A percentile compares a stretch with the other conserved stretches of the same genome.
Evolutionary conservation across 345 rosid genomes (phyloP).

Genomic region (Leavenworthia alabamica): DNA sequence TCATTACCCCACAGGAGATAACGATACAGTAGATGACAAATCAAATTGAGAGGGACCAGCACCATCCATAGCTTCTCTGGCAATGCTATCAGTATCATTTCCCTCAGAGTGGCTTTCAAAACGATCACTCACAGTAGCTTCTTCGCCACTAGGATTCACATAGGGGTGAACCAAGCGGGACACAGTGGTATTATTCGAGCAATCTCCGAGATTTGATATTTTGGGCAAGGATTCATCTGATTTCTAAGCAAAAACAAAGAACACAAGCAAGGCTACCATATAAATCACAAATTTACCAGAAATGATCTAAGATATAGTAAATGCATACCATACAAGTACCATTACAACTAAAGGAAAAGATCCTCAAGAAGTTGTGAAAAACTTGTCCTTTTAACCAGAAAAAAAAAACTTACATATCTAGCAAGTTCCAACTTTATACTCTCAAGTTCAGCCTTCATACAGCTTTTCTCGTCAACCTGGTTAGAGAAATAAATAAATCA

Average conservation of each 20-base stretch:
- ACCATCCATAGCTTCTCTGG: constrained; percentile 33
- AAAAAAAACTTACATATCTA: constrained; percentile 45
- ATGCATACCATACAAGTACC: neutral
- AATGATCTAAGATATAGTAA: neutral
- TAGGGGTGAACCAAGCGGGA: constrained; percentile 38
- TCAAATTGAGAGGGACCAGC: constrained; percentile 42
- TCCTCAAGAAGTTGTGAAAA: neutral
- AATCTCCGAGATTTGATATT: constrained; percentile 34
- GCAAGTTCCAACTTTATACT: constrained; percentile 48
- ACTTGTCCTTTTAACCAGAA: neutral
- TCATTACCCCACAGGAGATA: constrained; percentile 56
- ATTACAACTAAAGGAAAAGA: neutral
- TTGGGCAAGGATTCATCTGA: constrained; percentile 32
- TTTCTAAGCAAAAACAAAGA: constrained; percentile 24
- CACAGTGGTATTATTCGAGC: constrained; percentile 27
- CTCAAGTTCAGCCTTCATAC: constrained; percentile 63
- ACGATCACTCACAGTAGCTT: constrained; percentile 29
- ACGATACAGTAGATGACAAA: constrained; percentile 41
- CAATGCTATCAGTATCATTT: constrained; percentile 40
- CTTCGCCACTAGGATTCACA: constrained; percentile 32
- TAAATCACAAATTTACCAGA: constrained; percentile 4
- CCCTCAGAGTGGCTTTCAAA: constrained; percentile 29
- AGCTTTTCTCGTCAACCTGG: constrained; percentile 78
- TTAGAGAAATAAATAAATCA: neutral
- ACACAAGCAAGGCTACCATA: constrained; percentile 10